Percentiles rank a stretch among this genome's conserved stretches.
phyloP scores from a whole-genome alignment of 768 basidiomycete species.

The Lentinula raphanica region DNA sequence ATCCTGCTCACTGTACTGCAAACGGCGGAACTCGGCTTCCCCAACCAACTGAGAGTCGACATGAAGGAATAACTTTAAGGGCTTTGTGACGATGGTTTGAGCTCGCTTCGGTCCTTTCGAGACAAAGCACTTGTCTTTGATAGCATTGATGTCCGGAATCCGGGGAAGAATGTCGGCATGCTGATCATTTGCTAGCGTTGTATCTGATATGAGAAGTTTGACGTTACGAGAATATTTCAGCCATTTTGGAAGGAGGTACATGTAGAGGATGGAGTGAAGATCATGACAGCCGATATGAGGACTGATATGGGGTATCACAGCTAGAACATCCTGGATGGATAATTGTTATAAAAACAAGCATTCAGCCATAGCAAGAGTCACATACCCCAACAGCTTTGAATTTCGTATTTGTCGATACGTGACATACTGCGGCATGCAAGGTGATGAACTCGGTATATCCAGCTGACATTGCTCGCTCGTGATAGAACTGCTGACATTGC shows the following conservation, averaged over 20 bases:
- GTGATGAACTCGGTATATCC: background rate
- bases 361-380: background rate
- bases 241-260: background rate
- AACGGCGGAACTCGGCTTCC: background rate
- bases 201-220: background rate
- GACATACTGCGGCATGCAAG: background rate
- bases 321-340: background rate
- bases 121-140: background rate
- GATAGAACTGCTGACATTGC: background rate
- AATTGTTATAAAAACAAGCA: background rate
- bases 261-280: background rate
- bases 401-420: background rate
- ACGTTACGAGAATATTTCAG: background rate
- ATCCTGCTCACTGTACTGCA: background rate
- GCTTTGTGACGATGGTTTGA: background rate
- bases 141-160: background rate
- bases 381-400: background rate
- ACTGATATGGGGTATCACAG: background rate
- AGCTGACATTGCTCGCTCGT: background rate
- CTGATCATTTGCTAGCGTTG: background rate
- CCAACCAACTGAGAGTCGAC: background rate
- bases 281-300: background rate
- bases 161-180: background rate
- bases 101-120: background rate
- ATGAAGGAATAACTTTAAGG: background rate